Evolutionary conservation across 306 rosid species (phyloP), one percentile per base, ranked within the genome.

Genomic region (Prunus dulcis): DNA sequence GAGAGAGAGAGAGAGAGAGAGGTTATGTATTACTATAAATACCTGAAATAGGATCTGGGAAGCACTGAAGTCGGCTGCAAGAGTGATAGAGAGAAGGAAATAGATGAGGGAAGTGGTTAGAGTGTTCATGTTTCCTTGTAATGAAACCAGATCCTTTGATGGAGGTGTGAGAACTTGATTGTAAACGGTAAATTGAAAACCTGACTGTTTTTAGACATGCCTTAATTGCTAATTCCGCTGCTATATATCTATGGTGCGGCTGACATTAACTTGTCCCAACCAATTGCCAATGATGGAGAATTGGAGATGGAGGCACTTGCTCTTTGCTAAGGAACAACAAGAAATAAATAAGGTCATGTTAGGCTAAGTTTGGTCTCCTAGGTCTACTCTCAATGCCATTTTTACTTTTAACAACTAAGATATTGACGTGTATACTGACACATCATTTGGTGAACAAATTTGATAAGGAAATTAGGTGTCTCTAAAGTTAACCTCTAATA

Each of bases 41-140:
- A 71, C 65, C 28, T 71, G 76, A 34, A 72, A 72, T 13, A 38
- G 52, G 52, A 72, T 56, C 12, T 72, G 65, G 15, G 66, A 56
- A 55, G 53, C 38, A 56, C 52, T 20, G 53, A 72, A 72, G 34
- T 38, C 56, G 65, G 76, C 22, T 38, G 43, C 15, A 51, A 56
- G 46, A 38, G 17, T 9, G 23, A 72, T 20, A 22, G 6, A 13
- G 23, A 56, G 50, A 10, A 71, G 38, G 23, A 72, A 13, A 72
- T 19, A 38, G 22, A 56, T 27, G 34, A 53, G 47, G 30, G 75
- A 52, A 19, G 11, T 6, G 4, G 3, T 19, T 22, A 14, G 17
- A 10, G 41, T 5, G 43, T 72, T 56, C 66, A 72, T 72, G 38
- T 41, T 32, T 13, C 19, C 22, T 13, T 5, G 19, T 61, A 12